Percentiles rank a stretch among this genome's conserved stretches.
phyloP scores from a whole-genome alignment of 805 yeast genomes.

The Brettanomyces anomalus region DNA sequence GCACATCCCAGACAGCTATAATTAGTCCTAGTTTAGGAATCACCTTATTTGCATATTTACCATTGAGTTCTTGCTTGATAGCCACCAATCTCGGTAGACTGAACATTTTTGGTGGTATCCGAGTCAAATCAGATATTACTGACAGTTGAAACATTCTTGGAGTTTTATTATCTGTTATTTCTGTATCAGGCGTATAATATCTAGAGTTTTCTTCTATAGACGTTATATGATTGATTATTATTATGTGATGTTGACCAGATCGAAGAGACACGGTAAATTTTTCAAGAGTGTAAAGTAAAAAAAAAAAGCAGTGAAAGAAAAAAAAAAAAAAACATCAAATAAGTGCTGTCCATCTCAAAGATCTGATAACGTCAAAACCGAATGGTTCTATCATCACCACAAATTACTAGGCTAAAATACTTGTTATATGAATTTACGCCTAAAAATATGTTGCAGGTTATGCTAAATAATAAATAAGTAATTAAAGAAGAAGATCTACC shows the following conservation, averaged over 20 bases:
- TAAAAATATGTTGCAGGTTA: not conserved
- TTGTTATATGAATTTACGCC: too few species aligned
- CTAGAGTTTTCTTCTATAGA: not conserved
- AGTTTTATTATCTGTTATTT: not conserved
- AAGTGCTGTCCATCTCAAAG: too few species aligned
- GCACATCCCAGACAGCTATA: slow-evolving; percentile 74
- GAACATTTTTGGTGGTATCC: slow-evolving; percentile 83
- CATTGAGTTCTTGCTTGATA: slow-evolving; percentile 69
- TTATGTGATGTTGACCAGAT: too few species aligned
- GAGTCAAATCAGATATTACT: slow-evolving; percentile 70
- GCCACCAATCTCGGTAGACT: slow-evolving; percentile 64
- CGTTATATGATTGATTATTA: too few species aligned
- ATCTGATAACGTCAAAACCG: too few species aligned
- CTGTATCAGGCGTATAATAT: not conserved
- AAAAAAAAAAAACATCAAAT: too few species aligned
- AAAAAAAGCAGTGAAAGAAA: too few species aligned
- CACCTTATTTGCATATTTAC: slow-evolving; percentile 79
- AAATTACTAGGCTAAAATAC: too few species aligned
- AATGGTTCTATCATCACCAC: too few species aligned
- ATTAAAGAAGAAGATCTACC: not conserved
- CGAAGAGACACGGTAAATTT: too few species aligned
- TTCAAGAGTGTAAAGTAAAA: too few species aligned
- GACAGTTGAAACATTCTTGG: slow-evolving; percentile 89
- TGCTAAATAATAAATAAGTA: slow-evolving; percentile 1
- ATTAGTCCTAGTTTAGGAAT: slow-evolving; percentile 80